These are phyloP conservation scores for Trichoderma gracile DNA, from an alignment of 2,329 filamentous ascomycete genomes.

Conservation along the genomic window DNA sequence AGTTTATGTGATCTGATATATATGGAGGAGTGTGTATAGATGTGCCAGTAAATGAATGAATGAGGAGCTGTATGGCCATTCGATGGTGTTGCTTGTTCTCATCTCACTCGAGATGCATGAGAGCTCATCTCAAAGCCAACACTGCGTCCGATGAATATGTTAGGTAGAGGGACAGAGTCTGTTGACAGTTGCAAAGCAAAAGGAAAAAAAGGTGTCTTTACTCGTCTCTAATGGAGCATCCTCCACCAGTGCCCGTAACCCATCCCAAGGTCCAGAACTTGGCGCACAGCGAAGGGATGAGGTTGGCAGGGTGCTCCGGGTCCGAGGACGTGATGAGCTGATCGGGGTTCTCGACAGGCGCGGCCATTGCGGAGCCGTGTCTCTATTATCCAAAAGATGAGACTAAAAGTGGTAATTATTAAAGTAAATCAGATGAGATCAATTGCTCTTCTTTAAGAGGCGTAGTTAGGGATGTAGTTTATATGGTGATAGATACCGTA, in stretches of 20 bases:
- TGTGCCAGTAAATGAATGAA: background rate
- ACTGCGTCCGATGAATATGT: too few species aligned
- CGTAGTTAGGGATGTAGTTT: too few species aligned
- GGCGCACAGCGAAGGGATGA: conserved; percentile 88
- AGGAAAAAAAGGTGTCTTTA: conserved; percentile 40
- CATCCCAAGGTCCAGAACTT: conserved; percentile 96
- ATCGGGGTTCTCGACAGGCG: conserved; percentile 39
- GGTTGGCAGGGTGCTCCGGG: conserved; percentile 87
- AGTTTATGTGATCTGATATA: background rate
- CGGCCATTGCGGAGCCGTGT: conserved; percentile 1
- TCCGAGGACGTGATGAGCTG: conserved; percentile 64
- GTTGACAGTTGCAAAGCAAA: background rate
- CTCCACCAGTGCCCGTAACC: conserved; percentile 86
- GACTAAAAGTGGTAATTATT: too few species aligned
- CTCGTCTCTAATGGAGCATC: conserved; percentile 72
- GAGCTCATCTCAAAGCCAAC: background rate
- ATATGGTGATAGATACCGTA: too few species aligned
- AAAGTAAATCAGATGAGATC: background rate
- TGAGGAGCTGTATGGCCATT: too few species aligned
- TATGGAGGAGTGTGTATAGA: too few species aligned
- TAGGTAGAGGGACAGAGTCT: background rate
- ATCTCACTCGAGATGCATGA: background rate
- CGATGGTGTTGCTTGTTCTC: background rate
- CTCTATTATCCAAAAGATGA: too few species aligned
- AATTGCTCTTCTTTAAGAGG: background rate